Evolutionary conservation across 139 green algal genomes (phyloP).

Genomic region (Asterochloris sp.): DNA sequence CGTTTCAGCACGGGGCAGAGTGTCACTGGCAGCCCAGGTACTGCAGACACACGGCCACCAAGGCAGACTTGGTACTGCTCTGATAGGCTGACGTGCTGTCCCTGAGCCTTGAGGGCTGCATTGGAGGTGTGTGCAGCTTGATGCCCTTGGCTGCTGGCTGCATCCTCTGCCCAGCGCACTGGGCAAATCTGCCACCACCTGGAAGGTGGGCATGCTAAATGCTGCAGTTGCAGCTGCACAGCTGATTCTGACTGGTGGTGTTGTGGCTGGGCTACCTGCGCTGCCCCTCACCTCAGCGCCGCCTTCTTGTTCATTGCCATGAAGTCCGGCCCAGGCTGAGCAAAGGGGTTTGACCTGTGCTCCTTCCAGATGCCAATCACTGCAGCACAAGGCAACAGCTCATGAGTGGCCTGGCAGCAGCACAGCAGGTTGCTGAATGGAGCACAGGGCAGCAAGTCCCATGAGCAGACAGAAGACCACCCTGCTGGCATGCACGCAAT

Average conservation of each 20-base stretch:
- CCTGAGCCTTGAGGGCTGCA: neutral
- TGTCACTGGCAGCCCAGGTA: neutral
- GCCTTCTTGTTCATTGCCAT: constrained; percentile 47
- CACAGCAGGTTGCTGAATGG: neutral
- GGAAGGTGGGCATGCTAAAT: neutral
- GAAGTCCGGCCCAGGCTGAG: constrained; percentile 45
- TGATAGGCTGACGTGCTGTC: no score
- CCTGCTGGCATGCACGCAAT: no score
- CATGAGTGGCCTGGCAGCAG: neutral
- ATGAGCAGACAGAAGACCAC: no score
- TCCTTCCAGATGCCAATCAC: constrained; percentile 44
- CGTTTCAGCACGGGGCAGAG: neutral
- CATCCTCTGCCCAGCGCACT: no score
- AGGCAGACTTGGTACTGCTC: no score
- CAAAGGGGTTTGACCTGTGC: constrained; percentile 41
- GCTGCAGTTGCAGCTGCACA: neutral
- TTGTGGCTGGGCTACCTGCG: neutral
- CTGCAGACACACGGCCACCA: no score
- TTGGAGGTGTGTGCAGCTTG: neutral
- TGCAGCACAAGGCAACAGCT: constrained; percentile 1
- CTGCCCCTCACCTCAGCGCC: constrained; percentile 21
- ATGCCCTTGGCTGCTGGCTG: neutral
- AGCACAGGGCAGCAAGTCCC: no score
- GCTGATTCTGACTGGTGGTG: neutral
- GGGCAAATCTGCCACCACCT: neutral